phyloP scores from a whole-genome alignment of 768 basidiomycete genomes.

The Tulasnella sp. region DNA sequence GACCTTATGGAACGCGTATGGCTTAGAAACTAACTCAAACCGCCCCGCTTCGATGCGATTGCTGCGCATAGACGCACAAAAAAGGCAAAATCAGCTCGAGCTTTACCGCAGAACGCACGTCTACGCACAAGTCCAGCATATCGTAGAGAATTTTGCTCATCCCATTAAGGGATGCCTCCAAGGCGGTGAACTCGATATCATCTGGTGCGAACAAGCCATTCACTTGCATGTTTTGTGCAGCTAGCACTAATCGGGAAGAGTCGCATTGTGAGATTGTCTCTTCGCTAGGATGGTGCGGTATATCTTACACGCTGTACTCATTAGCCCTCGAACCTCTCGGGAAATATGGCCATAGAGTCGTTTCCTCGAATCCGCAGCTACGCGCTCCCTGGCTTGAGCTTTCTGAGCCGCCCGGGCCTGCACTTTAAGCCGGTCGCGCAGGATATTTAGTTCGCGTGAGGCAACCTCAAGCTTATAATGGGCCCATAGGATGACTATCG shows the following conservation, averaged over 20 bases:
- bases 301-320: constrained; percentile 44
- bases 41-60: constrained; percentile 65
- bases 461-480: constrained; percentile 63
- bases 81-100: neutral
- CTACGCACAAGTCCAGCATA: constrained; percentile 43
- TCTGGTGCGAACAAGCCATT: constrained; percentile 65
- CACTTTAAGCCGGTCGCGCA: constrained; percentile 73
- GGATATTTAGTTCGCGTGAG: constrained; percentile 62
- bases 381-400: constrained; percentile 72
- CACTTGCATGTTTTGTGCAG: constrained; percentile 90
- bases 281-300: neutral
- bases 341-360: constrained; percentile 50
- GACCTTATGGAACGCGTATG: constrained; percentile 43
- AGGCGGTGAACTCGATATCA: constrained; percentile 83
- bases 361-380: constrained; percentile 43
- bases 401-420: constrained; percentile 56
- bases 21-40: constrained; percentile 49
- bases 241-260: constrained; percentile 47
- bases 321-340: constrained; percentile 49
- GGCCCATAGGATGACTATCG: constrained; percentile 35
- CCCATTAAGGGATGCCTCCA: constrained; percentile 76
- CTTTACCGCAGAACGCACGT: neutral
- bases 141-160: constrained; percentile 66
- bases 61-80: constrained; percentile 32
- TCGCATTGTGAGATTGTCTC: neutral